Evolutionary conservation across 352 stramenopile genomes (phyloP).

Genomic region (Globisporangium polare): DNA sequence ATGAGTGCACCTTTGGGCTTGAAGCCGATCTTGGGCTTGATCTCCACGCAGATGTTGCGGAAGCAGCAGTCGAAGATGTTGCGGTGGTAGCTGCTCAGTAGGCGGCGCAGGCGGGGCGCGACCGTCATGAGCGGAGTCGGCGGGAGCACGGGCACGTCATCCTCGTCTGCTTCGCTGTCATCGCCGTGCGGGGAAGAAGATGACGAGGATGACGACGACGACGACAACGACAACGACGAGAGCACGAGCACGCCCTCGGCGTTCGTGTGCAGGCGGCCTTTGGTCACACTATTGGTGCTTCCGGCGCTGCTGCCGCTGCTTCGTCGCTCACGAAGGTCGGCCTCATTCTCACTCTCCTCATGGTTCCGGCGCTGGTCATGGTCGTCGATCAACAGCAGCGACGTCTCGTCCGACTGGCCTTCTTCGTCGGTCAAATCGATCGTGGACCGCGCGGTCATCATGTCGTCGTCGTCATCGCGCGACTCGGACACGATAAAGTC

Average conservation of each 20-base stretch:
- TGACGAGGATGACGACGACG: neutral
- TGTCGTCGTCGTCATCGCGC: constrained; percentile 14
- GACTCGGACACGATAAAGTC: constrained; percentile 23
- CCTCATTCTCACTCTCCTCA: neutral
- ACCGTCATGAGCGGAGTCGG: constrained; percentile 2
- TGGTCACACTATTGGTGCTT: neutral
- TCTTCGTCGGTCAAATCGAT: constrained; percentile 39
- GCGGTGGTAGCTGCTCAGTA: constrained; percentile 35
- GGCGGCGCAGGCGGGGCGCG: constrained; percentile 17
- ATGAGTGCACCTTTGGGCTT: constrained; percentile 56
- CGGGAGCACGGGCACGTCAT: constrained; percentile 20
- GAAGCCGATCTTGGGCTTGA: constrained; percentile 87
- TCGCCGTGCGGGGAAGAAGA: neutral
- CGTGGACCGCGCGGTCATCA: constrained; percentile 14
- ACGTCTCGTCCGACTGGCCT: constrained; percentile 17
- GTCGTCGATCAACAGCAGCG: constrained; percentile 7
- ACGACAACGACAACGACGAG: neutral
- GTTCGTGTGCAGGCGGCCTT: neutral
- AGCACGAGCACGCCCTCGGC: neutral
- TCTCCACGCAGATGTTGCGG: constrained; percentile 81
- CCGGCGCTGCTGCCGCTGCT: neutral
- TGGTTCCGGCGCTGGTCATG: neutral
- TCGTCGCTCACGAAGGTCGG: neutral
- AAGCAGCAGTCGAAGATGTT: constrained; percentile 86
- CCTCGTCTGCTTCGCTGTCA: constrained; percentile 19